Conservation (phyloP, 1,284 basidiomycete genomes). For the Sparassis latifolia region DNA sequence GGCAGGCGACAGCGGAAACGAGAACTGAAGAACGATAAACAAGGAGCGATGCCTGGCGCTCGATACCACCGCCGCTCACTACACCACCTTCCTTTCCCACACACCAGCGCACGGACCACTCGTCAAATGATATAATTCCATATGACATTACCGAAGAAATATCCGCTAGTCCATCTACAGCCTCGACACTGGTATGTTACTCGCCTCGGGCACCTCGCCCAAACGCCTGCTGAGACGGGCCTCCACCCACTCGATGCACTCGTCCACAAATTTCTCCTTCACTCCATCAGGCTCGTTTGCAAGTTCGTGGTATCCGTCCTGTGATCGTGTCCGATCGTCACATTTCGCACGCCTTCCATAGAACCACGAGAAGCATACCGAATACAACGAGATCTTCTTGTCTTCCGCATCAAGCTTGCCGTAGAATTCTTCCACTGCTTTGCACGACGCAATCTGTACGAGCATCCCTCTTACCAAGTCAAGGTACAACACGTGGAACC, state of each 20-base stretch:
- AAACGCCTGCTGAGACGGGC: background rate
- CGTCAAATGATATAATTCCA: background rate
- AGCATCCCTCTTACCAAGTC: background rate
- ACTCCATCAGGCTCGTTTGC: constrained; percentile 76
- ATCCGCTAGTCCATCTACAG: constrained; percentile 1
- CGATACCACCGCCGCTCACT: background rate
- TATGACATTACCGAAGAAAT: too few relatives aligned
- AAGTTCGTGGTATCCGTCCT: constrained; percentile 80
- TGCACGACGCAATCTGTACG: constrained; percentile 50
- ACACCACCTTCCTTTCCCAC: constrained; percentile 6
- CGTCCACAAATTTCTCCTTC: constrained; percentile 52
- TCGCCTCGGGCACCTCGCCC: too few relatives aligned
- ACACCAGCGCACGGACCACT: constrained; percentile 9
- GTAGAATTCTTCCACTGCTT: constrained; percentile 56
- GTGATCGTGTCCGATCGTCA: background rate
- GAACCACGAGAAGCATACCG: constrained; percentile 28
- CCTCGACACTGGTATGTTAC: constrained; percentile 1
- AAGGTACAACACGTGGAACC: background rate
- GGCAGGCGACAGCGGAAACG: constrained; percentile 16
- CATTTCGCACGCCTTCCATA: background rate
- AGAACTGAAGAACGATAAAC: constrained; percentile 12
- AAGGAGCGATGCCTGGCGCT: constrained; percentile 4
- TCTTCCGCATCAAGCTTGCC: constrained; percentile 51
- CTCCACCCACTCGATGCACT: constrained; percentile 30
- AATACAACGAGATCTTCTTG: constrained; percentile 57